Base-by-base conservation (phyloP, 352 stramenopile species). In the Pythium aphanidermatum region DNA sequence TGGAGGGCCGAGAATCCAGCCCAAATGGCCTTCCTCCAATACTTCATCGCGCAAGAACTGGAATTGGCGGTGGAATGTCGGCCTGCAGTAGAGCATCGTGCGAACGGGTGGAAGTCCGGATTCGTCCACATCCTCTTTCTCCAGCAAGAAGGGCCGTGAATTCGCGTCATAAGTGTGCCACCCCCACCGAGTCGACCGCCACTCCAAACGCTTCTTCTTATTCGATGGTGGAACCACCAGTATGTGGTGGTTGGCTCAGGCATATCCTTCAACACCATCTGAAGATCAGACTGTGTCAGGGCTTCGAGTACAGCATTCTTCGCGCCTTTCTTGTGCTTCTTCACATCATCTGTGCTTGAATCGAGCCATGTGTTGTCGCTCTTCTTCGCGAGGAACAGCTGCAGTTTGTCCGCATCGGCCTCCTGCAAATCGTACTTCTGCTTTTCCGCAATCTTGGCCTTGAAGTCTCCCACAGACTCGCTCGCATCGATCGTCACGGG, bases 1-100 rank as follows among this genome's bases (percentile, higher is more conserved):
- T 31, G 51, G 35, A 3, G 43, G 36, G 19, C 29, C 51, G 20
- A 53, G 38, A 32, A 46, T 46, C 38, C 38, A 46, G 21, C 38
- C 38, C 38, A 46, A 26, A 31, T 46, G 38, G 17, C 38, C 38
- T 46, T 32, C 38, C 6, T 46, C 17, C 38, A 46, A 46, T 32
- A 46, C 38, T 46, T 32, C 10, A 32, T 46, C 38, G 38, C 38
- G 38, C 21, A 46, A 46, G 38, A 46, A 46, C 38, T 30, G 10
- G 38, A 46, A 46, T 21, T 46, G 38, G 21, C 21, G 21, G 38
- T 46, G 38, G 38, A 46, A 46, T 46, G 38, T 20, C 23, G 38
- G 38, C 21, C 38, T 46, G 38, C 38, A 46, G 25, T 46, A 46
- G 38, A 46, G 38, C 38, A 30, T 30, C 38, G 33, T 6, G 38